Base-by-base conservation (phyloP, 31 red algal genomes). In the Asparagopsis taxiformis region DNA sequence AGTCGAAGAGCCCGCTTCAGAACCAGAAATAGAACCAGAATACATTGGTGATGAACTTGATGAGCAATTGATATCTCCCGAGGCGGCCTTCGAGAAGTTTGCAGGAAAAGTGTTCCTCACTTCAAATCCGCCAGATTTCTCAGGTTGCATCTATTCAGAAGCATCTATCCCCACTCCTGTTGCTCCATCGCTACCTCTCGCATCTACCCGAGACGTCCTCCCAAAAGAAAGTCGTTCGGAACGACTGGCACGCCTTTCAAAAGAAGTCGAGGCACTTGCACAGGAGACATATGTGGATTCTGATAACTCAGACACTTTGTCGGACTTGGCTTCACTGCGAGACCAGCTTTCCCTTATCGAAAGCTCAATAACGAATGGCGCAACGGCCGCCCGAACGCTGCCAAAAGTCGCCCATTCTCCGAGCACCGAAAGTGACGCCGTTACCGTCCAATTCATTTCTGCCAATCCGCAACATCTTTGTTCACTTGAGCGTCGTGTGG, bases 401-500 rank as follows among this genome's bases (percentile, higher is more conserved):
- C 5, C 43, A 2, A 26, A 68, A 2, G 58, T 2, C 11, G 13
- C 39, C 5, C 23, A 73, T 2, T 26, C 3, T 30, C 19, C 26
- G 35, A 13, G 8, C 15, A 29, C 28, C 13, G 22, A 39, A 13
- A 72, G 55, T 0, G 41, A 63, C 1, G 23, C 24, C 0, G 17
- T 84, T 2, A 72, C 79, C 1, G 41, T 84, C 21, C 37, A 84
- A 50, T 31, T 84, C 37, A n/a, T 84, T 35, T 84, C 79, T 19
- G 67, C 68, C 1, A 54, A 69, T 25, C 39, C 73, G 1, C 17
- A 55, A n/a, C 43, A 38, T 17, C 16, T 84, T 32, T 33, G 34
- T 3, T 13, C 19, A 8, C 37, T 84, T 15, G 79, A 84, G 37
- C 37, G 59, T 23, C 55, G 79, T 56, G 55, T 84, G 13, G 44